phyloP scores from a whole-genome alignment of 306 rosid genomes.

The Cucurbita ficifolia region DNA sequence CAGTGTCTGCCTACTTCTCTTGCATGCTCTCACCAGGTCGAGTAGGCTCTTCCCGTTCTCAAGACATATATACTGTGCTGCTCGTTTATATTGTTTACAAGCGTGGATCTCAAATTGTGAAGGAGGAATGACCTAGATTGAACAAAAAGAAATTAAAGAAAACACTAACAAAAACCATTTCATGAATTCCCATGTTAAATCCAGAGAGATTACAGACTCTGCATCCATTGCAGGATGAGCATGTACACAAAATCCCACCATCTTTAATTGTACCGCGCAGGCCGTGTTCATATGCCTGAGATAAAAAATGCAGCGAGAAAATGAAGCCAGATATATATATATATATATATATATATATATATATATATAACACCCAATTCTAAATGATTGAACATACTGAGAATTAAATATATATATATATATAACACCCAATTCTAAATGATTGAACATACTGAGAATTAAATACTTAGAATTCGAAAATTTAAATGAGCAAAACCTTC shows the following conservation, averaged over 20 bases:
- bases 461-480: not conserved
- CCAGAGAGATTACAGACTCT: constrained; percentile 45
- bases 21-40: constrained; percentile 71
- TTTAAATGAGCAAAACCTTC: constrained; percentile 37
- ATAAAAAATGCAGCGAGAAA: constrained; percentile 1
- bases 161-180: not conserved
- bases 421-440: not conserved
- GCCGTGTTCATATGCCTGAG: constrained; percentile 66
- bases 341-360: too few species aligned
- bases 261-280: constrained; percentile 60
- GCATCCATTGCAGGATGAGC: constrained; percentile 58
- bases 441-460: not conserved
- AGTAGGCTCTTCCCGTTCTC: constrained; percentile 91
- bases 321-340: not conserved
- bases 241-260: constrained; percentile 84
- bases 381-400: not conserved
- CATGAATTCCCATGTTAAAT: constrained; percentile 4
- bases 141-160: constrained; percentile 7
- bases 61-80: constrained; percentile 85
- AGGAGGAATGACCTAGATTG: constrained; percentile 65
- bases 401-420: too few species aligned
- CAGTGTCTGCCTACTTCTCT: constrained; percentile 49
- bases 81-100: constrained; percentile 76
- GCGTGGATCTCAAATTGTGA: constrained; percentile 99
- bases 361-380: not conserved